Evolutionary conservation across 2,329 filamentous ascomycete species (phyloP).

Genomic region (Cryphonectria naterciae): DNA sequence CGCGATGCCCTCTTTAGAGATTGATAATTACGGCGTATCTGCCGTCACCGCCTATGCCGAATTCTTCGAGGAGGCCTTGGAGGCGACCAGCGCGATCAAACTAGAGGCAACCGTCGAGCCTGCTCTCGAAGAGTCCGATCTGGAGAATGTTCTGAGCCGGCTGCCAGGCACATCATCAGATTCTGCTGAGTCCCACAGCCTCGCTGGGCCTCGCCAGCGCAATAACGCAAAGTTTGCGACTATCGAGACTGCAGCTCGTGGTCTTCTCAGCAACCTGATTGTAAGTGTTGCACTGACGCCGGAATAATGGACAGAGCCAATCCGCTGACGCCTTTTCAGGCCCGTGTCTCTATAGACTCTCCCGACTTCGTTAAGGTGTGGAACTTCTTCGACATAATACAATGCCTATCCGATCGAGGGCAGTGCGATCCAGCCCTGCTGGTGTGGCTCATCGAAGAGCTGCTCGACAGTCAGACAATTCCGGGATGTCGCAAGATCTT

Average conservation of each 20-base stretch:
- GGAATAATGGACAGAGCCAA: slow-evolving; percentile 31
- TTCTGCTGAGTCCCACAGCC: slow-evolving; percentile 40
- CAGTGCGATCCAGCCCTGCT: slow-evolving; percentile 78
- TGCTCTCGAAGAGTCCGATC: slow-evolving; percentile 71
- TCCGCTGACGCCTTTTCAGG: slow-evolving; percentile 53
- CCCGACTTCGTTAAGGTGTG: slow-evolving; percentile 82
- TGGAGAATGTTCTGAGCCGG: slow-evolving; percentile 53
- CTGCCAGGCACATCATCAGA: slow-evolving; percentile 38
- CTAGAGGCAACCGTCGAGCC: slow-evolving; percentile 69
- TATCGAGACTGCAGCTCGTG: slow-evolving; percentile 82
- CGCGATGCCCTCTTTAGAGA: slow-evolving; percentile 55
- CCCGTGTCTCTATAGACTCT: slow-evolving; percentile 74
- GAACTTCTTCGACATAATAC: slow-evolving; percentile 93
- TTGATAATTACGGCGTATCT: slow-evolving; percentile 52
- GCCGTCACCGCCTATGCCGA: slow-evolving; percentile 57
- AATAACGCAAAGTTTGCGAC: slow-evolving; percentile 65
- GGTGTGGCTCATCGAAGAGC: slow-evolving; percentile 90
- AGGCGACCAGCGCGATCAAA: slow-evolving; percentile 63
- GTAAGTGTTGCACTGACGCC: slow-evolving; percentile 53
- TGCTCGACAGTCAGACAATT: slow-evolving; percentile 95
- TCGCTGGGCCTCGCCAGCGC: slow-evolving; percentile 17
- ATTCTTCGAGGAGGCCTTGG: slow-evolving; percentile 62
- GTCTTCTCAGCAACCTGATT: slow-evolving; percentile 77
- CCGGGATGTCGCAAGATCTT: slow-evolving; percentile 89
- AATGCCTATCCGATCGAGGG: slow-evolving; percentile 82